These are phyloP conservation scores for Seminavis robusta DNA, from an alignment of 108 stramenopile genomes.

Conservation along the genomic window DNA sequence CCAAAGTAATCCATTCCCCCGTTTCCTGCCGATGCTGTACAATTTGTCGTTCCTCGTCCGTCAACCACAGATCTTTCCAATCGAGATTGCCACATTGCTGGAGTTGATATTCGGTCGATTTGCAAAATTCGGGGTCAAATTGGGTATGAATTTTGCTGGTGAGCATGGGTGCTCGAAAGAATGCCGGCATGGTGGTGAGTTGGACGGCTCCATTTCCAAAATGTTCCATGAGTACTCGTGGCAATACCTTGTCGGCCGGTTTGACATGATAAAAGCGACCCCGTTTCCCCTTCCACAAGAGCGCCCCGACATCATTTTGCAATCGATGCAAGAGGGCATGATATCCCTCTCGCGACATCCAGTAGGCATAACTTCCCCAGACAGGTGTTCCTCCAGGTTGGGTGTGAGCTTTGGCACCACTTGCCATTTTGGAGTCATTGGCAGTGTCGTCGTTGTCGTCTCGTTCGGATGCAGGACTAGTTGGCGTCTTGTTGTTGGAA, in stretches of 20 bases:
- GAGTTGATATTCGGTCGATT: constrained; percentile 69
- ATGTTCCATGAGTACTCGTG: constrained; percentile 38
- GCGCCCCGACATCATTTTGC: constrained; percentile 72
- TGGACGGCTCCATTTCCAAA: constrained; percentile 51
- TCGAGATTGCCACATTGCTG: constrained; percentile 21
- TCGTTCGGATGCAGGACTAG: too few relatives aligned
- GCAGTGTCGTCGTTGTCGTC: constrained; percentile 11
- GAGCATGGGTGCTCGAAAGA: constrained; percentile 87
- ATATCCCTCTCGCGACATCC: constrained; percentile 62
- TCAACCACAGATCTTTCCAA: constrained; percentile 80
- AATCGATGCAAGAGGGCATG: constrained; percentile 46
- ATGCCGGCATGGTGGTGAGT: constrained; percentile 58
- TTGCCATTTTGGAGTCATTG: constrained; percentile 6
- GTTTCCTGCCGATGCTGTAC: constrained; percentile 39
- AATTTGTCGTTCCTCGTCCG: constrained; percentile 40
- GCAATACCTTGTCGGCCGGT: constrained; percentile 83
- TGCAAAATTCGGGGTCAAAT: constrained; percentile 80
- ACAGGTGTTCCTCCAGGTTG: constrained; percentile 75
- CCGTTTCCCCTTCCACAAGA: constrained; percentile 84
- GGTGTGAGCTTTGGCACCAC: constrained; percentile 7
- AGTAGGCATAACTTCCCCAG: constrained; percentile 83
- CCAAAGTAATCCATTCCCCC: constrained; percentile 64
- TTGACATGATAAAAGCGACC: constrained; percentile 73
- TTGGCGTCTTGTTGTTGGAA: too few relatives aligned
- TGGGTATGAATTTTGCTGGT: constrained; percentile 72